Conservation (phyloP, 2,329 filamentous ascomycete genomes). For the Alternaria incomplexa region DNA sequence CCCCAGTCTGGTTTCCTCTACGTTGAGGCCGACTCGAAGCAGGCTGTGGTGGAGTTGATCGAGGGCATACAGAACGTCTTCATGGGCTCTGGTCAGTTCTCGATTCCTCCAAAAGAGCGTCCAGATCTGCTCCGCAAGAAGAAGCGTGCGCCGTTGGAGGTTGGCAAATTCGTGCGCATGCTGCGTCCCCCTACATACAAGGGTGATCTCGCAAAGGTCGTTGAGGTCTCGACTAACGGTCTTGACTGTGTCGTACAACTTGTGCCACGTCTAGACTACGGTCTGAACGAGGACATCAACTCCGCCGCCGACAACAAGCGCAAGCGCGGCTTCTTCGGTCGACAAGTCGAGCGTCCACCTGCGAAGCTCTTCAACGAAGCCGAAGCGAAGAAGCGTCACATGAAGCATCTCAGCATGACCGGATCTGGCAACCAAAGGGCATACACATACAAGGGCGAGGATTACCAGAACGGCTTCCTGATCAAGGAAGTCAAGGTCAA, state of each 20-base stretch:
- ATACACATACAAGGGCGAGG: conserved; percentile 86
- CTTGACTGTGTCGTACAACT: conserved; percentile 85
- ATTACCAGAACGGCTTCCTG: conserved; percentile 90
- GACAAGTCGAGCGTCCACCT: conserved; percentile 72
- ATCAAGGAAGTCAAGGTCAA: conserved; percentile 94
- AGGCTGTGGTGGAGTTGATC: conserved; percentile 81
- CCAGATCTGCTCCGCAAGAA: conserved; percentile 90
- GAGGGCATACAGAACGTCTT: conserved; percentile 90
- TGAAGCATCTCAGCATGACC: conserved; percentile 63
- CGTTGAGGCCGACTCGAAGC: conserved; percentile 86
- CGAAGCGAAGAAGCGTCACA: conserved; percentile 88
- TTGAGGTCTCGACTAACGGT: conserved; percentile 92
- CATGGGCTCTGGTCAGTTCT: conserved; percentile 80
- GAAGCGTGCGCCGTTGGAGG: conserved; percentile 80
- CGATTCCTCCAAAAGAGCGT: conserved; percentile 97
- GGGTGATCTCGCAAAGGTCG: conserved; percentile 88
- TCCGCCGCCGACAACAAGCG: conserved; percentile 68
- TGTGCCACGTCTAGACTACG: conserved; percentile 92
- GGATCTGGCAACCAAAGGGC: conserved; percentile 66
- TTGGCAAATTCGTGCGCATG: conserved; percentile 91
- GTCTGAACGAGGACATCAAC: conserved; percentile 77
- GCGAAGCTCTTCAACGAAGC: conserved; percentile 91
- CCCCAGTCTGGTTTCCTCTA: conserved; percentile 96
- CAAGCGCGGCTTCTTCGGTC: conserved; percentile 67
- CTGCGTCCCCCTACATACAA: conserved; percentile 80